Percentiles rank a stretch among this genome's conserved stretches.
Conservation (phyloP, 2,329 filamentous ascomycete genomes). For the Cladosporium sp. region DNA sequence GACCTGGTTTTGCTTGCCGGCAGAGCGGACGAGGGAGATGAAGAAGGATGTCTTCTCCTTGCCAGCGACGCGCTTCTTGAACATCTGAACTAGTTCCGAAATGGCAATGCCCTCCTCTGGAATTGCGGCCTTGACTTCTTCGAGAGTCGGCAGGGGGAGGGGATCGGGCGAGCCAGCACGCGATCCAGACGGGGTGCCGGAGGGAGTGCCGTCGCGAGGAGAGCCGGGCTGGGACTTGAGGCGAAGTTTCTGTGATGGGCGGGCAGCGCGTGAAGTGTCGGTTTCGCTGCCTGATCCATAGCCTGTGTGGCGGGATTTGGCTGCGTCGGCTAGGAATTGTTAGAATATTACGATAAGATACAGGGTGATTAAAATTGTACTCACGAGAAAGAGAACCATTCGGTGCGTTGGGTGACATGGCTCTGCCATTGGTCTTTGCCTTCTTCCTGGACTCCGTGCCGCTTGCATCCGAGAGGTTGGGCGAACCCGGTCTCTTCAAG, state of each 20-base stretch:
- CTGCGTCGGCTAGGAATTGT: slow-evolving; percentile 16
- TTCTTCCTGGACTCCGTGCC: slow-evolving; percentile 88
- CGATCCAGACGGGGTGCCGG: slow-evolving; percentile 20
- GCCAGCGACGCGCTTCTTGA: slow-evolving; percentile 38
- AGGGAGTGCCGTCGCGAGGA: slow-evolving; percentile 35
- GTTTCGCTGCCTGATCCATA: slow-evolving; percentile 67
- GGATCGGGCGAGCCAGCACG: slow-evolving; percentile 31
- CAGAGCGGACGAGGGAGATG: slow-evolving; percentile 41
- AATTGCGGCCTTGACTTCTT: slow-evolving; percentile 42
- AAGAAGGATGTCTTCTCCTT: slow-evolving; percentile 36
- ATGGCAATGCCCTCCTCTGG: slow-evolving; percentile 43
- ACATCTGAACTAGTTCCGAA: slow-evolving; percentile 36
- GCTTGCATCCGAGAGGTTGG: slow-evolving; percentile 83
- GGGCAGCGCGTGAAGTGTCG: slow-evolving; percentile 61
- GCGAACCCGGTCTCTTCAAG: slow-evolving; percentile 81
- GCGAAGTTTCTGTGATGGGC: slow-evolving; percentile 46
- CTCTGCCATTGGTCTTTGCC: slow-evolving; percentile 38
- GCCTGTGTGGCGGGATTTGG: slow-evolving; percentile 21
- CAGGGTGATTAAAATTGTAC: slow-evolving; percentile 16
- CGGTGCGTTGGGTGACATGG: slow-evolving; percentile 31
- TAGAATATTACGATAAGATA: slow-evolving; percentile 5
- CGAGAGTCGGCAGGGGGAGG: slow-evolving; percentile 37
- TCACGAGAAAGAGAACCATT: slow-evolving; percentile 25
- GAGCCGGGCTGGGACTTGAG: slow-evolving; percentile 35
- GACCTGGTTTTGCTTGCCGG: slow-evolving; percentile 25